phyloP scores from a whole-genome alignment of 2,329 filamentous ascomycete genomes.

The Colletotrichum sojae region DNA sequence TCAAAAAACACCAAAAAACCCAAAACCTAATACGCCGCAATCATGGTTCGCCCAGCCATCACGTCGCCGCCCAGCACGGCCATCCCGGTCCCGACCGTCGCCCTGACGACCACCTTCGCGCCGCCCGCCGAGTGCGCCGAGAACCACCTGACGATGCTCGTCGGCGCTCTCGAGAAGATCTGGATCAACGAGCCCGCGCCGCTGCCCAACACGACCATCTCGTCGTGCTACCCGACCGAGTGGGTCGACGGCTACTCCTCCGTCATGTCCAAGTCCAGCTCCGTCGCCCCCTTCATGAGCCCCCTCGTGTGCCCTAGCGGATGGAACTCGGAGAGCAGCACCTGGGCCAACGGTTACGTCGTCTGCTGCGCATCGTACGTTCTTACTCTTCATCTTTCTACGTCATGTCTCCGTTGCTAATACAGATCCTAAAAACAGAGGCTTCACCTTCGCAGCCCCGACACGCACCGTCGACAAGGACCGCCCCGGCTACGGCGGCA shows the following conservation, averaged over 20 bases:
- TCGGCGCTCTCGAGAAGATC: constrained; percentile 39
- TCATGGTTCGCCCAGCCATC: neutral
- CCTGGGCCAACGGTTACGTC: constrained; percentile 36
- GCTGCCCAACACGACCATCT: constrained; percentile 32
- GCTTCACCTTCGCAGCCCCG: constrained; percentile 34
- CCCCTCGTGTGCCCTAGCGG: constrained; percentile 33
- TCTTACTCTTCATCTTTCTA: rapidly evolving
- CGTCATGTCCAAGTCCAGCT: constrained; percentile 33
- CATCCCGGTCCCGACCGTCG: constrained; percentile 5
- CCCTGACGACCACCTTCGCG: constrained; percentile 36
- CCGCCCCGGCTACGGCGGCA: constrained; percentile 37
- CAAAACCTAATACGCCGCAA: neutral
- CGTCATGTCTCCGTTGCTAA: neutral
- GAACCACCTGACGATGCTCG: constrained; percentile 37
- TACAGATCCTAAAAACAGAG: neutral
- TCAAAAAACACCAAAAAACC: neutral
- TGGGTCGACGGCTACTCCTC: constrained; percentile 34
- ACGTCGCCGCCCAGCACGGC: neutral
- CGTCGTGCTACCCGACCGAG: constrained; percentile 34
- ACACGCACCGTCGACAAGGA: constrained; percentile 21
- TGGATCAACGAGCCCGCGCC: constrained; percentile 38
- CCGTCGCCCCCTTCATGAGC: constrained; percentile 36
- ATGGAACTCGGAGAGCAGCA: constrained; percentile 36
- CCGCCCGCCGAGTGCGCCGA: constrained; percentile 32
- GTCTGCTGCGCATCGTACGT: constrained; percentile 36